phyloP scores from a whole-genome alignment of 1,284 basidiomycete species.

The Tremellales sp. region DNA sequence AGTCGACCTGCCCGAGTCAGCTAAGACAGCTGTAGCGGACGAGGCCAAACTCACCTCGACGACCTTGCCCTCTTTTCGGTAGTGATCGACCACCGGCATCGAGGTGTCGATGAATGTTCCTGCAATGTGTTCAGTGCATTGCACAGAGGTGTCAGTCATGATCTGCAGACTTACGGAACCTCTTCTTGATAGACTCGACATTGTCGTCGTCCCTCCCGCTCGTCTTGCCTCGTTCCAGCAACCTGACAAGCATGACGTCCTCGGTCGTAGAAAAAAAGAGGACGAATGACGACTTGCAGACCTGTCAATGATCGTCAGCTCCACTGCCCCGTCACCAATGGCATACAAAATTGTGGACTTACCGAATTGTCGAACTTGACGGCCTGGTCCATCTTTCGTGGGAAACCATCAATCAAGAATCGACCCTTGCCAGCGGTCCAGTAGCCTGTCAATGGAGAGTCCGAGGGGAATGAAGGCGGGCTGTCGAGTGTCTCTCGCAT shows the following conservation, averaged over 20 bases:
- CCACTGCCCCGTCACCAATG: not conserved
- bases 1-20: constrained; percentile 62
- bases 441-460: constrained; percentile 39
- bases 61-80: constrained; percentile 67
- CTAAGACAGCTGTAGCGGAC: constrained; percentile 1
- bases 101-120: constrained; percentile 86
- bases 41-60: constrained; percentile 60
- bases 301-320: constrained; percentile 51
- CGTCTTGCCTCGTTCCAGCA: constrained; percentile 87
- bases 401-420: constrained; percentile 97
- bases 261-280: constrained; percentile 89
- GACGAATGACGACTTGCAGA: constrained; percentile 73
- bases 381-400: constrained; percentile 98
- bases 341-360: constrained; percentile 37
- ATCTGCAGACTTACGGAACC: constrained; percentile 65
- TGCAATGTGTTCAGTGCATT: constrained; percentile 36
- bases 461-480: constrained; percentile 29
- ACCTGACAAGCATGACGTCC: constrained; percentile 77
- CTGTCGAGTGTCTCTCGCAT: constrained; percentile 64
- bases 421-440: constrained; percentile 74
- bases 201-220: constrained; percentile 97
- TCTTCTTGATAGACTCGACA: constrained; percentile 89
- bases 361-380: constrained; percentile 86
- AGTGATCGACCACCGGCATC: constrained; percentile 95
- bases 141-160: not conserved